Evolutionary conservation across 2,329 filamentous ascomycete species (phyloP).

Genomic region (Ophiostoma ips): DNA sequence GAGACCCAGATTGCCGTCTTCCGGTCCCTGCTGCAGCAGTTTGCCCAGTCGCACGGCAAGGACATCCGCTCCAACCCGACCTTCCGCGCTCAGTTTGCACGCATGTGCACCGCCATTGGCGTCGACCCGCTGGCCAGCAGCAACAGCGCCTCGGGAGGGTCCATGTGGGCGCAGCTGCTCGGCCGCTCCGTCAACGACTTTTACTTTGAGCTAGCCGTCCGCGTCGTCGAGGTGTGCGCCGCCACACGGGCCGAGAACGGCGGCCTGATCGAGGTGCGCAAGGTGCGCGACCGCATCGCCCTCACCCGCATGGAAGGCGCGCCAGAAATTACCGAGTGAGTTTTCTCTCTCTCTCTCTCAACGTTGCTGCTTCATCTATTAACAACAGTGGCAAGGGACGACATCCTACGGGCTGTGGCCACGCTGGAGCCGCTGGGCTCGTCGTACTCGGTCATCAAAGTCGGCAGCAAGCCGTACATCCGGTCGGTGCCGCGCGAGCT

Average conservation of each 20-base stretch:
- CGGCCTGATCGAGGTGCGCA: constrained; percentile 71
- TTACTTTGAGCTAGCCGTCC: constrained; percentile 94
- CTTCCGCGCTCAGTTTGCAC: constrained; percentile 92
- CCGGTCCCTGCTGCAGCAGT: constrained; percentile 87
- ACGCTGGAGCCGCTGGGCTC: constrained; percentile 78
- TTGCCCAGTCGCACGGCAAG: constrained; percentile 84
- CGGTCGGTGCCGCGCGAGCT: constrained; percentile 89
- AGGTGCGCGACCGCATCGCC: constrained; percentile 64
- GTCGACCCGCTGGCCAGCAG: constrained; percentile 81
- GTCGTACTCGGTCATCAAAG: constrained; percentile 70
- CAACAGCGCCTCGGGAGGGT: constrained; percentile 39
- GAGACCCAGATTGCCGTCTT: constrained; percentile 92
- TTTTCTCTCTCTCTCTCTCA: no score
- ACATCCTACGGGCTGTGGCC: constrained; percentile 77
- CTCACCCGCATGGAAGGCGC: constrained; percentile 62
- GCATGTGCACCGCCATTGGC: constrained; percentile 95
- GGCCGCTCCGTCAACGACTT: constrained; percentile 93
- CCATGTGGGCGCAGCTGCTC: constrained; percentile 84
- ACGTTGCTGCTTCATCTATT: not conserved
- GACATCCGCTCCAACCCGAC: constrained; percentile 91
- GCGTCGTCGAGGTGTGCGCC: constrained; percentile 84
- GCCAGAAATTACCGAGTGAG: constrained; percentile 64
- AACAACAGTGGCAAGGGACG: constrained; percentile 46
- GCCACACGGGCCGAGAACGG: constrained; percentile 82
- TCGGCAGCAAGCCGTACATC: constrained; percentile 78